Evolutionary conservation across 768 basidiomycete genomes (phyloP).

Genomic region (Myochromella boudieri): DNA sequence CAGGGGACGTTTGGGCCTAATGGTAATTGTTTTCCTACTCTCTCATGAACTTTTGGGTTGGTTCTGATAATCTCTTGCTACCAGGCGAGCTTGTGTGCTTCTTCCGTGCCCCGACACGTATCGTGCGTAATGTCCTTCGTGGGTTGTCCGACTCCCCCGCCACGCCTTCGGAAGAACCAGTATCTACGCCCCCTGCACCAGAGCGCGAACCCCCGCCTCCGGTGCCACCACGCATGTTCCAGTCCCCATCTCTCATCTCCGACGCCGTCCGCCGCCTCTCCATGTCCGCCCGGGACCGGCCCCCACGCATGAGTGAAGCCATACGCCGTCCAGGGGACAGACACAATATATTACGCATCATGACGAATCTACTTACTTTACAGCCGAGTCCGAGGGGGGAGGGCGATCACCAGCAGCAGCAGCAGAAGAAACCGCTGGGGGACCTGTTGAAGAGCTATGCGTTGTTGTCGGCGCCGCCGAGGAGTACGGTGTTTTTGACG

Average conservation of each 20-base stretch:
- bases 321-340: conserved; percentile 46
- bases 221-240: conserved; percentile 44
- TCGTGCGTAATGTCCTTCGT: conserved; percentile 59
- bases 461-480: conserved; percentile 38
- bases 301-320: conserved; percentile 32
- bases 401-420: conserved; percentile 36
- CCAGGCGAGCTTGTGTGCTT: conserved; percentile 86
- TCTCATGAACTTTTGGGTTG: background rate
- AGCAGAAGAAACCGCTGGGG: conserved; percentile 37
- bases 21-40: conserved; percentile 45
- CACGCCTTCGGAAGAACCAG: conserved; percentile 25
- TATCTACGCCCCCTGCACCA: conserved; percentile 20
- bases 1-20: conserved; percentile 90
- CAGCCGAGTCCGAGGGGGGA: conserved; percentile 44
- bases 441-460: conserved; percentile 42
- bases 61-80: conserved; percentile 3
- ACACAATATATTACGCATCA: conserved; percentile 66
- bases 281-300: conserved; percentile 59
- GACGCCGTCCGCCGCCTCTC: conserved; percentile 71
- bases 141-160: conserved; percentile 48
- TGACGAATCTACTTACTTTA: conserved; percentile 73
- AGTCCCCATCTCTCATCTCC: conserved; percentile 67
- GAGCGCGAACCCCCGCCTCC: conserved; percentile 17
- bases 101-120: conserved; percentile 73
- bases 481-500: conserved; percentile 62